Conservation (phyloP, 768 basidiomycete species). For the Strobilomyces echinocephalus region DNA sequence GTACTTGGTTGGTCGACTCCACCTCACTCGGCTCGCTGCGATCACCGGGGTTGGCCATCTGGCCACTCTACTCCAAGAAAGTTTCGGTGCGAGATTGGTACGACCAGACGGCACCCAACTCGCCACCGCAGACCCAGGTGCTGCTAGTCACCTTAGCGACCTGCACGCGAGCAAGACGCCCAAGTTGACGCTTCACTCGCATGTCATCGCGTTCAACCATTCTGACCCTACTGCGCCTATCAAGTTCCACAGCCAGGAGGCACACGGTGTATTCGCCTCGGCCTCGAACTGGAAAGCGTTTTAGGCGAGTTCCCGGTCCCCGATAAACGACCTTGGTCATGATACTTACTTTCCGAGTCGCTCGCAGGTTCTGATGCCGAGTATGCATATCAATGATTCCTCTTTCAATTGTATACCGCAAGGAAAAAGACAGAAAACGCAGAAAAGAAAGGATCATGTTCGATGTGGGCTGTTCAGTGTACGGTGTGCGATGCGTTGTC, state of each 20-base stretch:
- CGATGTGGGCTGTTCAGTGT: too few relatives aligned
- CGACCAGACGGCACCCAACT: constrained; percentile 8
- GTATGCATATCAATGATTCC: background rate
- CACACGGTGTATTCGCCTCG: constrained; percentile 1
- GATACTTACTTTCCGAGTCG: background rate
- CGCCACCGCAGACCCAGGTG: constrained; percentile 1
- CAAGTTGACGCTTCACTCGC: constrained; percentile 13
- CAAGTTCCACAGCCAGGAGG: background rate
- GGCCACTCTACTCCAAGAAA: background rate
- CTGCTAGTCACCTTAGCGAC: background rate
- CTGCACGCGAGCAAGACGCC: constrained; percentile 8
- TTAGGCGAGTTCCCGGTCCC: background rate
- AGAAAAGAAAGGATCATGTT: background rate
- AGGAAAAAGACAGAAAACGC: background rate
- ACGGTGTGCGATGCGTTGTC: too few relatives aligned
- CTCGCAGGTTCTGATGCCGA: background rate
- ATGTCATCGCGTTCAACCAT: background rate
- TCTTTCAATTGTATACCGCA: background rate
- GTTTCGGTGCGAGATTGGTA: constrained; percentile 12
- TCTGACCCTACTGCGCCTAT: background rate
- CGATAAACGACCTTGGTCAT: background rate
- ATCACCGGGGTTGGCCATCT: constrained; percentile 4
- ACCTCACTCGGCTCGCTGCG: background rate
- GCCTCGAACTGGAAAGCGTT: constrained; percentile 3
- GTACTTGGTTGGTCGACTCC: constrained; percentile 4